Base-by-base conservation (phyloP, 331 rosid genomes). In the Acacia concinna region DNA sequence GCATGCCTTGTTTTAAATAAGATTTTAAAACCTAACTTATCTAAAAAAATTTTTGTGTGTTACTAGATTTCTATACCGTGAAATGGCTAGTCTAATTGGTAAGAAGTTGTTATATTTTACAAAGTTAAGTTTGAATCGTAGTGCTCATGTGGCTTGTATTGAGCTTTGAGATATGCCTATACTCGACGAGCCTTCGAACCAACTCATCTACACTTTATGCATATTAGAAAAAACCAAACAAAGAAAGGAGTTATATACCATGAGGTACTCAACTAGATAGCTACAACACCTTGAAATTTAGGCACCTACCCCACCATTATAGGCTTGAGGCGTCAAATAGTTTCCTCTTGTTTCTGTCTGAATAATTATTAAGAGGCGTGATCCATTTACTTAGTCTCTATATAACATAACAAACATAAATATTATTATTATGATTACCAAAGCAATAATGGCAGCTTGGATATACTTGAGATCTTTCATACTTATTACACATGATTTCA, bases 381-480 rank as follows among this genome's bases (percentile, higher is more conserved):
- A 41, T 69, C 32, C 56, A 43, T 23, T 52, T 51, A 54, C 68
- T 56, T 37, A 35, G 52, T 37, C 44, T n/a, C 27, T 52, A n/a
- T 52, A n/a, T 35, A 35, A 34, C 57, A 47, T 74, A 54, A 74
- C 78, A 56, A 54, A 56, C 37, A 70, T 30, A 21, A 40, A 60
- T 60, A 51, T 49, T 40, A n/a, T 63, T 46, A 51, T 49, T 54
- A n/a, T 63, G 47, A 67, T 15, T 79, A 25, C 81, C 35, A 46
- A 47, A 49, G 54, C 78, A 79, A 54, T 77, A 54, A 60, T 52
- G 57, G 37, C 52, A 49, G 35, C 70, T 74, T 68, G 70, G 71
- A 67, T 75, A 67, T 75, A 43, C 67, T 20, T 82, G 62, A 62
- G 62, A 62, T 81, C 68, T 67, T 68, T 77, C 67, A 49, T 71